Evolutionary conservation across 202 grass and related monocot genomes (phyloP), one percentile per base, ranked within the genome.

Genomic region (Tripidium arundinaceum): DNA sequence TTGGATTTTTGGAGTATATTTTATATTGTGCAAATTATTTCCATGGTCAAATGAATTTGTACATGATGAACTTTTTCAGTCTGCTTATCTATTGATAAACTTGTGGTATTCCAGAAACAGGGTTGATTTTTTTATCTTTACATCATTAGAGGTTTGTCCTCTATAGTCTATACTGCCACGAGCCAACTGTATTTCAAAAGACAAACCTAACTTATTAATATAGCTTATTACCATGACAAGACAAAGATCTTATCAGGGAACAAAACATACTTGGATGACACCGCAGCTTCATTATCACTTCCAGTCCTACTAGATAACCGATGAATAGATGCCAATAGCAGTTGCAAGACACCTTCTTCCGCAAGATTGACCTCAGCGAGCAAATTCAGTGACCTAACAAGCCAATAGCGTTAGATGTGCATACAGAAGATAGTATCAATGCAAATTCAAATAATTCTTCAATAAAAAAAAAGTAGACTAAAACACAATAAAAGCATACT

Each of bases 311-410:
- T 75, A 83, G 92, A 87, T 62, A 98, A 81, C 41, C 86, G 86
- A 84, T 93, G 83, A 57, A 91, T 83, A 86, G 90, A 91, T 81
- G 90, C 78, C 76, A 94, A 91, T 85, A 98, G 72, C 65, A 94
- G 84, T 82, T 85, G 85, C 75, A 98, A 73, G 75, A 94, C 86
- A 50, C 95, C 95, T 91, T 98, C 95, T 93, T 98, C 95, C 42
- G 90, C 92, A 79, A 98, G 86, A 89, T 94, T 84, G 65, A 98
- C 83, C 46, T 98, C 92, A 46, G 77, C 84, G 21, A 98, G 91
- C 86, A 92, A 91, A 91, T 91, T 72, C 72, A 98, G 86, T 76
- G 89, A 93, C 87, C 95, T 98, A 87, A 52, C 34, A 74, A 86
- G 83, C 42, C 43, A 81, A 27, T 67, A 29, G 47, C 13, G 18